phyloP scores from a whole-genome alignment of 805 yeast species.

The Barnettozyma siamensis region DNA sequence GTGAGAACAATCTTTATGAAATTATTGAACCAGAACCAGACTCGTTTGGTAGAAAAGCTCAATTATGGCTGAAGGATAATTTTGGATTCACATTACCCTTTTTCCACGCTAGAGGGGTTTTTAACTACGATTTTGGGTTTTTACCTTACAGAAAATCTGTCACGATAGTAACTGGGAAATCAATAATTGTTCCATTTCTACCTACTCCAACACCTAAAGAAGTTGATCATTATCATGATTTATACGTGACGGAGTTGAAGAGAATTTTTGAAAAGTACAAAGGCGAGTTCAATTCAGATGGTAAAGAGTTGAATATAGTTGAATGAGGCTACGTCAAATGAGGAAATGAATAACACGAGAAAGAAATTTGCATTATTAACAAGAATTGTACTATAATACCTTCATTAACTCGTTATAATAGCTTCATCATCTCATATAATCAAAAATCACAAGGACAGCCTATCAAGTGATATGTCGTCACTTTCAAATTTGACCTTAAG shows the following conservation, averaged over 20 bases:
- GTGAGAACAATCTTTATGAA: slow-evolving; percentile 69
- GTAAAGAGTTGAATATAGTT: slow-evolving; percentile 17
- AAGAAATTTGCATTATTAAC: neutral
- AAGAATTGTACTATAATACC: too few species aligned
- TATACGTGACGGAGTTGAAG: slow-evolving; percentile 60
- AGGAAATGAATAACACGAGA: too few species aligned
- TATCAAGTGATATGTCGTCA: neutral
- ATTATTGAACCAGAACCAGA: slow-evolving; percentile 39
- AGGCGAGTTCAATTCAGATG: slow-evolving; percentile 33
- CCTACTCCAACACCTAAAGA: slow-evolving; percentile 41
- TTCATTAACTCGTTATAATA: neutral
- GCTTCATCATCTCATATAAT: neutral
- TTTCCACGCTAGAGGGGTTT: slow-evolving; percentile 86
- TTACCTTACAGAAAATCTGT: slow-evolving; percentile 82
- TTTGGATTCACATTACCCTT: slow-evolving; percentile 87
- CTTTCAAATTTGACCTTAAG: neutral
- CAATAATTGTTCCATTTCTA: slow-evolving; percentile 51
- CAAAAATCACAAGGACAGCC: neutral
- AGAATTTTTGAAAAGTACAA: slow-evolving; percentile 65
- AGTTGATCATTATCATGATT: slow-evolving; percentile 63
- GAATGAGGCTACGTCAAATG: too few species aligned
- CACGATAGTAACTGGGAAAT: slow-evolving; percentile 67
- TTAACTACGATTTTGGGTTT: slow-evolving; percentile 88
- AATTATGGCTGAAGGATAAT: slow-evolving; percentile 62
- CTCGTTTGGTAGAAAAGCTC: slow-evolving; percentile 50